Conservation (phyloP, 2,329 filamentous ascomycete genomes). For the Diaporthe ilicicola region DNA sequence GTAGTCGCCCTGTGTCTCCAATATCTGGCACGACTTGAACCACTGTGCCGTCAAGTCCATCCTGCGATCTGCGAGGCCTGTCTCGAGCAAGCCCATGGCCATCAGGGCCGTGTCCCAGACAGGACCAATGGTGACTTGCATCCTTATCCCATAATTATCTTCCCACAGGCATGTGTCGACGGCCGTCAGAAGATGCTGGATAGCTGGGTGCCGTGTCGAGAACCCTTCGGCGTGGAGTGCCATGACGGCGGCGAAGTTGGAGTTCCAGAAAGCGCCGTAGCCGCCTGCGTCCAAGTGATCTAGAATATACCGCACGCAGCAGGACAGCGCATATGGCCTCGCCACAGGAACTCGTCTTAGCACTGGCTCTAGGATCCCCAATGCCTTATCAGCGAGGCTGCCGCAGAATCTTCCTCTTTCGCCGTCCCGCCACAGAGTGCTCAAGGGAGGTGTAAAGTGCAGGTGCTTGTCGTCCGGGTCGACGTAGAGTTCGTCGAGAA, state of each 20-base stretch:
- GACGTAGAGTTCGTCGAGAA: constrained; percentile 2
- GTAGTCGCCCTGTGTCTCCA: constrained; percentile 42
- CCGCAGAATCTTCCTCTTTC: neutral
- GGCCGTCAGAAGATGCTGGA: constrained; percentile 37
- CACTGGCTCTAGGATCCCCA: neutral
- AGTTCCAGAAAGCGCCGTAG: constrained; percentile 14
- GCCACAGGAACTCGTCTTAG: neutral
- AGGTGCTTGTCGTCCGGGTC: neutral
- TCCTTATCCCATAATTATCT: constrained; percentile 40
- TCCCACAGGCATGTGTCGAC: constrained; percentile 39
- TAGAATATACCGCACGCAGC: constrained; percentile 40
- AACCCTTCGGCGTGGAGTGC: constrained; percentile 9
- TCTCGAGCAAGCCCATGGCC: constrained; percentile 41
- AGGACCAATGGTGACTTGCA: constrained; percentile 42
- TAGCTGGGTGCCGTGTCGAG: neutral
- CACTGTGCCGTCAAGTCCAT: constrained; percentile 32
- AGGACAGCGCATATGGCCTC: constrained; percentile 37
- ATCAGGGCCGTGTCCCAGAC: constrained; percentile 48
- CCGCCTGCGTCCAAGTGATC: constrained; percentile 32
- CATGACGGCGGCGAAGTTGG: constrained; percentile 13
- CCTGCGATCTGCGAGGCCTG: constrained; percentile 17
- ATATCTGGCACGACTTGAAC: constrained; percentile 38
- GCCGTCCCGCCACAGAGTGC: neutral
- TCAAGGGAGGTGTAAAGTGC: neutral
- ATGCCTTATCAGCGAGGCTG: neutral